These are phyloP conservation scores for Malassezia restricta DNA, from an alignment of 1,284 basidiomycete genomes.

Conservation along the genomic window DNA sequence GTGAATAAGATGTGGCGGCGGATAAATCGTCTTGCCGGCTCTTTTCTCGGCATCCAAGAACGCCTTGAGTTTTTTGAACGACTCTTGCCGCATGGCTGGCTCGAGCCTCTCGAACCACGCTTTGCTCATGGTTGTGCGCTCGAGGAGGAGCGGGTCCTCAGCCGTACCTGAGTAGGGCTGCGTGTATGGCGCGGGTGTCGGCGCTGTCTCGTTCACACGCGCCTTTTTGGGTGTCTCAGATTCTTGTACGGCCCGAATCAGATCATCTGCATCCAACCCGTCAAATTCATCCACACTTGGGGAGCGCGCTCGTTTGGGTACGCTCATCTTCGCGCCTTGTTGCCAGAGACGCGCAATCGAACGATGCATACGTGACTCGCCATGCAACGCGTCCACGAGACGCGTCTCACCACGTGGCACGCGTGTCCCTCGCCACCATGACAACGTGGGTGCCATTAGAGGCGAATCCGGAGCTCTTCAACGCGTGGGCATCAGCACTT, in stretches of 20 bases:
- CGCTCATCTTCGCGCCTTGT: neutral
- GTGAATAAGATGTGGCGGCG: slow-evolving; percentile 37
- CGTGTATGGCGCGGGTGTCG: neutral
- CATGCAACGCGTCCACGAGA: neutral
- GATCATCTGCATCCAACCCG: slow-evolving; percentile 20
- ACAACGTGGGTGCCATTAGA: slow-evolving; percentile 43
- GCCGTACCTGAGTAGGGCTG: slow-evolving; percentile 5
- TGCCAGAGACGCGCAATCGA: neutral
- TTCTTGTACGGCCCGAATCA: slow-evolving; percentile 25
- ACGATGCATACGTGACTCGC: neutral
- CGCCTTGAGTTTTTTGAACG: slow-evolving; percentile 32
- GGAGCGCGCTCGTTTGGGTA: neutral
- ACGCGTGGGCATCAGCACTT: slow-evolving; percentile 28
- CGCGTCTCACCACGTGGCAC: slow-evolving; percentile 1
- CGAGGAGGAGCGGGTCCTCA: slow-evolving; percentile 26
- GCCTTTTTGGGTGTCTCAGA: slow-evolving; percentile 14
- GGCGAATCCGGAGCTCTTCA: slow-evolving; percentile 45
- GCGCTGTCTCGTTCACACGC: neutral
- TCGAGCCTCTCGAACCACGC: slow-evolving; percentile 28
- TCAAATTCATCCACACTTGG: slow-evolving; percentile 23
- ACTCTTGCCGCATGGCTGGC: slow-evolving; percentile 29
- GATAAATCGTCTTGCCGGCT: slow-evolving; percentile 29
- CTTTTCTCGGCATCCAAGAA: slow-evolving; percentile 30
- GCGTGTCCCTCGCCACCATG: neutral
- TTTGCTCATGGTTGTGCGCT: slow-evolving; percentile 36